Evolutionary conservation across 2,329 filamentous ascomycete species (phyloP), one percentile per base, ranked within the genome.

Genomic region (Metarhizium humberi): DNA sequence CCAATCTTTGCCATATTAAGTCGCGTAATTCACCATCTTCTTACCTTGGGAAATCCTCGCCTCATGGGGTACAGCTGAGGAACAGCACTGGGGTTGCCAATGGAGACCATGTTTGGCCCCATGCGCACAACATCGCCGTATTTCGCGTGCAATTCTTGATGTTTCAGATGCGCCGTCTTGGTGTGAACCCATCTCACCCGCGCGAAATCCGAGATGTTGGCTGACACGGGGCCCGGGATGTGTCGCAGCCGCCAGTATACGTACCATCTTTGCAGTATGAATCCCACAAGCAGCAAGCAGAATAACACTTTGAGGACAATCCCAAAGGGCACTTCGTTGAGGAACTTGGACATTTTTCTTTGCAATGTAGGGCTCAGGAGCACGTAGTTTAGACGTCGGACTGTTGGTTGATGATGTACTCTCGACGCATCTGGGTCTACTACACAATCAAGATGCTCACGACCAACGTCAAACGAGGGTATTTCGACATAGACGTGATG

Each of bases 51-150:
- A 47, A 58, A 61, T 18, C 57, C 57, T 29, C 32, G 55, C 10
- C 40, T 30, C 6, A 58, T 60, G 18, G 56, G 56, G 50, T 59
- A 59, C 11, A 58, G 50, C 3, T 48, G 38, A 2, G 52, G 47
- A 43, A 61, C 57, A 30, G 55, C 47, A 1, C 47, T 59, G 4
- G 54, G 53, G 42, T 62, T 53, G 0, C 57, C 57, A 3, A 63
- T 51, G 7, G 57, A 55, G 2, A 63, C 61, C 38, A 59, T 55
- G 40, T 60, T 59, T 3, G 61, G 61, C 8, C 55, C 61, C 1
- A 53, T 56, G 18, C 61, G 56, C 8, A 63, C 60, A 14, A 63
- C 38, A 6, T 49, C 13, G 1, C 61, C 61, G 14, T 63, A 58
- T n/a, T 45, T 49, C 13, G 50, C 18, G 34, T 58, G 57, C 1